Base-by-base conservation (phyloP, 495 filamentous ascomycete species). In the Thozetella sp. region DNA sequence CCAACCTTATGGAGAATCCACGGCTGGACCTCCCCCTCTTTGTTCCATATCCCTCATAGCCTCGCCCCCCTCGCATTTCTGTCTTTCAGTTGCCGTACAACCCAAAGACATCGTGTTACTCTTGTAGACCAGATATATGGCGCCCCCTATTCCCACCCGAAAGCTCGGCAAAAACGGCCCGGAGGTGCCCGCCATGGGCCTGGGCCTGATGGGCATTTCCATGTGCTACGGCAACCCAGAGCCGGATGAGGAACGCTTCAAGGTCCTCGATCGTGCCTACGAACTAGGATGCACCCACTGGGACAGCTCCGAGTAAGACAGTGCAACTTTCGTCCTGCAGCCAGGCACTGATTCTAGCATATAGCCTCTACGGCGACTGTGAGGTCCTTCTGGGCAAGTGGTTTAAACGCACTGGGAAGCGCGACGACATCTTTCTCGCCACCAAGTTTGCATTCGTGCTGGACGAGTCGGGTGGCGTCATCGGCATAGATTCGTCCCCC, bases 181-280 rank as follows among this genome's bases (percentile, higher is more conserved):
- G 25, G 57, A 75, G 30, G 79, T 88, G 22, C 63, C 81, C 3
- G 79, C 79, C 20, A 61, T 87, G 2, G 86, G 86, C 27, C 74
- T 83, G 22, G 86, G 86, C 4, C 62, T 80, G 17, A 87, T 88
- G 86, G 82, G 83, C 22, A 61, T 80, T 20, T 75, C 77, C 22
- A 72, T 73, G 22, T 63, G 61, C 51, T 85, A 84, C 61, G 81
- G 80, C 19, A 46, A 60, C 1, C 20, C 63, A 6, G 56, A 69
- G 1, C 56, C 66, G 20, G 76, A 82, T 50, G 76, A 80, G 54
- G 74, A 81, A 51, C 75, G 81, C 22, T 74, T 85, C 55, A 59
- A 57, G 11, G 20, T 86, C 45, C 78, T 84, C 0, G 80, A 86
- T 63, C 76, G 74, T n/a, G 80, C 79, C 12, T 62, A 80, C 55